Percentiles rank a stretch among this genome's conserved stretches.
Conservation (phyloP, 2,329 filamentous ascomycete species). For the Xenoacremonium recifei region DNA sequence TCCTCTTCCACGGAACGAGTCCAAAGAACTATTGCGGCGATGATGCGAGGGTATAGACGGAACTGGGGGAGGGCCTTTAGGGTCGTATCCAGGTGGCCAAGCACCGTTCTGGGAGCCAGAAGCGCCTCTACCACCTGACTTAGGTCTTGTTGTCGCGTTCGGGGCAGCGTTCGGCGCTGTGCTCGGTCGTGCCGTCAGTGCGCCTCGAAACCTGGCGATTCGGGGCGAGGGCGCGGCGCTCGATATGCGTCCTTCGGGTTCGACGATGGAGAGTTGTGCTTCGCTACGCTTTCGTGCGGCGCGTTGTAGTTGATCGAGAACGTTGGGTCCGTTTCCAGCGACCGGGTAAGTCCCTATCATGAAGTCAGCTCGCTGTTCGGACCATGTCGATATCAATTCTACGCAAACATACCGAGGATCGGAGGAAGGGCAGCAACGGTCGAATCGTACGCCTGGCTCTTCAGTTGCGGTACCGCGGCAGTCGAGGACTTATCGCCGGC, state of each 20-base stretch:
- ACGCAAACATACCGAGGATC: slow-evolving; percentile 18
- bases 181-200: slow-evolving; percentile 14
- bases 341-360: slow-evolving; percentile 24
- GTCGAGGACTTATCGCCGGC: slow-evolving; percentile 4
- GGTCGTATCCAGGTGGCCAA: slow-evolving; percentile 12
- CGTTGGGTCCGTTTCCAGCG: slow-evolving; percentile 24
- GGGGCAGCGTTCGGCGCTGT: slow-evolving; percentile 18
- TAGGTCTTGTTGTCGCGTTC: slow-evolving; percentile 10
- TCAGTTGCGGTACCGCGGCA: slow-evolving; percentile 10
- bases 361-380: slow-evolving; percentile 2
- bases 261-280: slow-evolving; percentile 15
- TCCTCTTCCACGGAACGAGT: slow-evolving; percentile 15
- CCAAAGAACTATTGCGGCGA: slow-evolving; percentile 16
- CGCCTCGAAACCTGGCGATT: slow-evolving; percentile 14
- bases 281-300: slow-evolving; percentile 25
- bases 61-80: slow-evolving; percentile 18
- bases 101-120: slow-evolving; percentile 18
- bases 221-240: slow-evolving; percentile 16
- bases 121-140: slow-evolving; percentile 16
- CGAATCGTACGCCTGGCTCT: slow-evolving; percentile 24
- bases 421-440: slow-evolving; percentile 22
- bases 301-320: slow-evolving; percentile 23
- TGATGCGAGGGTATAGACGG: slow-evolving; percentile 20
- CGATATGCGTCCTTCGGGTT: slow-evolving; percentile 3
- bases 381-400: not conserved